Base-by-base conservation (phyloP, 2,329 filamentous ascomycete genomes). In the Ascochyta lentis region DNA sequence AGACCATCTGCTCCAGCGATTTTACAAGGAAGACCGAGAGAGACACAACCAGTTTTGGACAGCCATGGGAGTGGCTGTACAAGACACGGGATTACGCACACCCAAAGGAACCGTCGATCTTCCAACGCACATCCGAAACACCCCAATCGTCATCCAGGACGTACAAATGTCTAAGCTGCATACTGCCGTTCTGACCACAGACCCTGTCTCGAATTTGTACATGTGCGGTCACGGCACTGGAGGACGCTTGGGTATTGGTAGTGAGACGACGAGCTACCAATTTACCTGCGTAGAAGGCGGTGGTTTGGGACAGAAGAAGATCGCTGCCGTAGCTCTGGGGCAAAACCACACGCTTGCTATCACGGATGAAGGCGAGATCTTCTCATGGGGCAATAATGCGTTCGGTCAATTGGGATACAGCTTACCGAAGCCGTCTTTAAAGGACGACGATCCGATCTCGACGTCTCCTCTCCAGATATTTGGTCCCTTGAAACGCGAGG, bases 371-470 rank as follows among this genome's bases (percentile, higher is more conserved):
- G 94, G 95, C n/a, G 91, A 96, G 64, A 85, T 96, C 6, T 96
- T 91, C 81, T 95, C 92, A 1, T 99, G 95, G 95, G 95, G 95
- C 7, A 90, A 89, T 62, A 98, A 97, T 67, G 87, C 84, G 7
- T 88, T 86, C 70, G 92, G 89, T 1, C 94, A 98, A 72, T 82
- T 99, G 13, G 95, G 95, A 5, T 98, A 96, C 72, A 79, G 84
- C 16, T 79, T 96, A 15, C 91, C 92, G 1, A 81, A 82, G 59
- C 84, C 88, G 1, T 75, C 80, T 8, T 83, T 86, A 63, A 84
- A 86, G 49, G 91, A 96, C 47, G 90, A 97, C 66, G 90, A 95
- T 56, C 89, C 93, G 0, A 89, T 95, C 64, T 94, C 92, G 65
- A 83, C 86, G 4, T 83, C 86, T 0, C 95, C 95, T 0, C 87